phyloP scores from a whole-genome alignment of 2,329 filamentous ascomycete genomes.

The Aureobasidium musti region DNA sequence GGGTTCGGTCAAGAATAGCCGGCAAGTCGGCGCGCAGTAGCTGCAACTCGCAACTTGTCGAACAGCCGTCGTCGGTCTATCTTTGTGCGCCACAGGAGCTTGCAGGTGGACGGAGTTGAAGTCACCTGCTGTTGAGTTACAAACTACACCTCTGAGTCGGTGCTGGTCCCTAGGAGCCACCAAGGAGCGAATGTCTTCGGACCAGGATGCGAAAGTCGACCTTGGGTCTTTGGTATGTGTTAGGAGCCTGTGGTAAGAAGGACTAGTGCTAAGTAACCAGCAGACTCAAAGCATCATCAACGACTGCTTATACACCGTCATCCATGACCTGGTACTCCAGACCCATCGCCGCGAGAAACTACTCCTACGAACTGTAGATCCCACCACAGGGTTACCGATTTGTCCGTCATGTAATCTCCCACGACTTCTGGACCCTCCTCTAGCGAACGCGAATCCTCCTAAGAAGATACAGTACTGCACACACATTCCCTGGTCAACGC shows the following conservation, averaged over 20 bases:
- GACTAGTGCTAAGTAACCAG: background rate
- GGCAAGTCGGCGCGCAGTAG: background rate
- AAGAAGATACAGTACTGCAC: slow-evolving; percentile 68
- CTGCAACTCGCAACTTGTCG: background rate
- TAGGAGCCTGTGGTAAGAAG: background rate
- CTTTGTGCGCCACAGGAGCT: background rate
- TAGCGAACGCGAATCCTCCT: slow-evolving; percentile 50
- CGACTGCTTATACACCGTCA: slow-evolving; percentile 73
- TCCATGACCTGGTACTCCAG: slow-evolving; percentile 72
- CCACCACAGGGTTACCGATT: slow-evolving; percentile 69
- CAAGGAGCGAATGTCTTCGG: slow-evolving; percentile 15
- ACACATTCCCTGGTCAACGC: slow-evolving; percentile 74
- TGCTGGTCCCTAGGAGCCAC: background rate
- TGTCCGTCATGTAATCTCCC: slow-evolving; percentile 76
- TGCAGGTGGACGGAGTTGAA: background rate
- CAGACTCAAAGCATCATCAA: slow-evolving; percentile 65
- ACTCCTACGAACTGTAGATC: slow-evolving; percentile 71
- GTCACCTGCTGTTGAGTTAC: background rate
- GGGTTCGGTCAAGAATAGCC: slow-evolving; percentile 21
- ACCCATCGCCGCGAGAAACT: slow-evolving; percentile 78
- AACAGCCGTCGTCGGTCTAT: background rate
- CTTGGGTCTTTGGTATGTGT: slow-evolving; percentile 24
- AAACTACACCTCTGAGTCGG: background rate
- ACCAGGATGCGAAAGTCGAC: slow-evolving; percentile 29
- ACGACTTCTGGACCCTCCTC: slow-evolving; percentile 69